phyloP scores from a whole-genome alignment of 108 stramenopile genomes.

The Nitzschia sp. region DNA sequence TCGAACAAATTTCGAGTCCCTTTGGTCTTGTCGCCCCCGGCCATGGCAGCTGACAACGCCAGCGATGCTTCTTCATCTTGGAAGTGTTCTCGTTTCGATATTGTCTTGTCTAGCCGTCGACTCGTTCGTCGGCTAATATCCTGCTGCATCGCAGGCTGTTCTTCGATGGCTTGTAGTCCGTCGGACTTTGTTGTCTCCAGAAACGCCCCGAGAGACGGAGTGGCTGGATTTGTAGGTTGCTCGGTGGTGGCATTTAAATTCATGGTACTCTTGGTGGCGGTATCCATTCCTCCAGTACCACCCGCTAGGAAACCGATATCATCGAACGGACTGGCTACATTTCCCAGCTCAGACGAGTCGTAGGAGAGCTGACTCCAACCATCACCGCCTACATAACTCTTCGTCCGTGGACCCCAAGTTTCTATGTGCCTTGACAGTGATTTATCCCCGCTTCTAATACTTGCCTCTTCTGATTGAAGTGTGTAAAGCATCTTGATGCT shows the following conservation, averaged over 20 bases:
- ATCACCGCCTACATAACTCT: neutral
- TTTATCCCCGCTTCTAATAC: neutral
- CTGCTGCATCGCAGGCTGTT: neutral
- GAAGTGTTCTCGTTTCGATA: neutral
- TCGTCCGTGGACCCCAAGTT: neutral
- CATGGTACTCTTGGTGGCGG: neutral
- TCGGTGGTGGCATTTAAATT: neutral
- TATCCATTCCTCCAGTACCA: neutral
- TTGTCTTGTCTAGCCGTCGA: neutral
- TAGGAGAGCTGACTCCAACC: neutral
- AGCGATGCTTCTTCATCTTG: slow-evolving; percentile 4
- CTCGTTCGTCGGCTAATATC: neutral
- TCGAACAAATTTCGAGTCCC: neutral
- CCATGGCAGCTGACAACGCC: neutral
- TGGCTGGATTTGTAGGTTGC: too few relatives aligned
- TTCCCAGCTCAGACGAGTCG: slow-evolving; percentile 5
- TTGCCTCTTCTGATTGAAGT: too few relatives aligned
- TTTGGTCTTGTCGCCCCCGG: neutral
- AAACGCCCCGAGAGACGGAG: neutral
- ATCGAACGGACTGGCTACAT: slow-evolving; percentile 15
- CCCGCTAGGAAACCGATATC: slow-evolving; percentile 17
- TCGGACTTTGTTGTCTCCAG: neutral
- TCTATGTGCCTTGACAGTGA: neutral
- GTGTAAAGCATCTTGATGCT: too few relatives aligned
- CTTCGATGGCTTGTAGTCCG: neutral